Evolutionary conservation across 2,329 filamentous ascomycete genomes (phyloP), one percentile per base, ranked within the genome.

Genomic region (Huntiella moniliformis): DNA sequence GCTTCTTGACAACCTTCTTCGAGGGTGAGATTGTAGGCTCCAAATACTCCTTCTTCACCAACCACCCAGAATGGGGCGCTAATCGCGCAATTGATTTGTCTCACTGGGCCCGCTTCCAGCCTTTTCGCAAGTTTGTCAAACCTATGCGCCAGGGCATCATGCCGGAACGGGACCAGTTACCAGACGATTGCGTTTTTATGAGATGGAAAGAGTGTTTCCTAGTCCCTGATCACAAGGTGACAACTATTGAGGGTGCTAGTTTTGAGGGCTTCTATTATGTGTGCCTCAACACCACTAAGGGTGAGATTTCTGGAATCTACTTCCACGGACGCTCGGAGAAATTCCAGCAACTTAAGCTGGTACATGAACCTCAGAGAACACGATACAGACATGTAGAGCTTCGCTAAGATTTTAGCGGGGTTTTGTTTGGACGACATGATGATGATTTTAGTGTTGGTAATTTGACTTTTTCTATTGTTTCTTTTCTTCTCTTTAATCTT

Each of bases 251-350:
- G 32, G 91, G 91, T 13, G 91, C 91, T 5, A 96, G 88, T 57
- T 98, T 96, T 50, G 91, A 98, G 58, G 91, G 91, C 0, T 98
- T 98, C 60, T 98, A 96, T 60, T 98, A 98, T 58, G 96, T 98
- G 53, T 95, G 87, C 65, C 96, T 96, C 66, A 94, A 96, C 61
- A 88, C 96, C 62, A 67, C 85, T 42, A 74, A 79, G 52, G 91
- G 88, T 5, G 79, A 73, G 52, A 82, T 98, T 36, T 87, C 77
- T 57, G 91, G 91, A 13, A 94, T 96, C 49, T 98, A 98, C 63
- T 98, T 94, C 60, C 91, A 98, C 64, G 82, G 84, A 10, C 94
- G 93, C 66, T 96, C 87, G 64, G 88, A 96, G 66, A 94, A 88
- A 84, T 93, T 88, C 60, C 91, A 98, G 63, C 85, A 94, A 61